Conservation (phyloP, 345 rosid species). For the Citropsis articulata region DNA sequence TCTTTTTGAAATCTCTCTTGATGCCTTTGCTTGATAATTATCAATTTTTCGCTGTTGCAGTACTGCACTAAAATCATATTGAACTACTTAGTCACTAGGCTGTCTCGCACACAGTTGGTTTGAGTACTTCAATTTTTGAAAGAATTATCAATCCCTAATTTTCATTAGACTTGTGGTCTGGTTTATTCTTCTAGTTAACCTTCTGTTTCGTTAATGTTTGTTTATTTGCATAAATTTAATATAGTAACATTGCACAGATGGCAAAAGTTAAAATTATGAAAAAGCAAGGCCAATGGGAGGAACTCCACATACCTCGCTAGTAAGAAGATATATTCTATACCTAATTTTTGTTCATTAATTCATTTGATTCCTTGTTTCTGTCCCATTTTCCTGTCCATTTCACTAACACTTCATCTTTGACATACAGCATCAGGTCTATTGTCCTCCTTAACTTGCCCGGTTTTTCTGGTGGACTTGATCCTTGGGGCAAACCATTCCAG, state of each 20-base stretch:
- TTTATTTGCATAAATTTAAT: conserved; percentile 5
- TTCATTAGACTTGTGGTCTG: background rate
- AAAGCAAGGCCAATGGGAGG: conserved; percentile 71
- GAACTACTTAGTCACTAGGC: background rate
- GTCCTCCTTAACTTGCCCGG: conserved; percentile 77
- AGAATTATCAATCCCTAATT: background rate
- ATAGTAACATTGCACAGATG: conserved; percentile 61
- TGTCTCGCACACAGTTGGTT: background rate
- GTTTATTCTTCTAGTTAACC: background rate
- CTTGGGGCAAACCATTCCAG: conserved; percentile 59
- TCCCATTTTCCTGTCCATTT: background rate
- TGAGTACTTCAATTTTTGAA: background rate
- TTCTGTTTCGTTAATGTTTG: background rate
- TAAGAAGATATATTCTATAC: background rate
- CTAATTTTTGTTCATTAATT: background rate
- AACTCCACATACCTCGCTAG: conserved; percentile 51
- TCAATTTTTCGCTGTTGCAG: background rate
- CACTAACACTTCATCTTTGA: conserved; percentile 6
- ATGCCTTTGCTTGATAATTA: background rate
- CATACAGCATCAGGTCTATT: conserved; percentile 60
- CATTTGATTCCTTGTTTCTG: conserved; percentile 8
- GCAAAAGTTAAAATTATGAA: too few species aligned
- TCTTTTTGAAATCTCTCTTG: too few species aligned
- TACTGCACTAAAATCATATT: background rate
- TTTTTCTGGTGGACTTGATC: conserved; percentile 73